These are phyloP conservation scores for Myxozyma nipponensis DNA, from an alignment of 805 yeast genomes.

Conservation along the genomic window DNA sequence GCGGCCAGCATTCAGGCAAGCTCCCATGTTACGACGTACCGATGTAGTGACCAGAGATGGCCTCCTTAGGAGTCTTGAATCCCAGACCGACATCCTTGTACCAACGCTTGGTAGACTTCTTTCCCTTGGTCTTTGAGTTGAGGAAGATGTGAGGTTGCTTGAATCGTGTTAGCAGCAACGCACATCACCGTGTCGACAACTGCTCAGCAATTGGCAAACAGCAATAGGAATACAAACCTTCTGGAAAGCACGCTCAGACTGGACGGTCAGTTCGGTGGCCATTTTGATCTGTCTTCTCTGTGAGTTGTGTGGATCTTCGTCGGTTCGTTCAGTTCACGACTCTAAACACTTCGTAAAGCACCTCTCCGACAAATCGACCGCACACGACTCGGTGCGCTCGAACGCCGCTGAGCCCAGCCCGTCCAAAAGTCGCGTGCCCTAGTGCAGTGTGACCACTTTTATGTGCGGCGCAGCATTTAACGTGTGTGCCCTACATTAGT, in stretches of 20 bases:
- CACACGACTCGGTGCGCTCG: too few species aligned
- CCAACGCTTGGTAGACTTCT: constrained; percentile 99
- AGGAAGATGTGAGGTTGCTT: constrained; percentile 99
- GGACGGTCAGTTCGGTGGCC: constrained; percentile 99
- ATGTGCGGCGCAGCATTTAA: background rate
- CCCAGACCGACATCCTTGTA: constrained; percentile 99
- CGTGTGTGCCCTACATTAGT: too few species aligned
- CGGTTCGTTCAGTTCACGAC: too few species aligned
- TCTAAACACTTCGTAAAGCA: too few species aligned
- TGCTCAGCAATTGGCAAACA: background rate
- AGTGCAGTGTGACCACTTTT: background rate
- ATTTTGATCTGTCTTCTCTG: constrained; percentile 45
- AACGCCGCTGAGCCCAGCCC: background rate
- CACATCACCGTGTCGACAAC: background rate
- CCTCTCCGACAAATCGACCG: too few species aligned
- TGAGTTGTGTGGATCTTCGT: too few species aligned
- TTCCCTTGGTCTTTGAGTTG: constrained; percentile 99
- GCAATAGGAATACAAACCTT: constrained; percentile 63
- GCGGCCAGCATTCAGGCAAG: background rate
- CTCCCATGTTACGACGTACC: constrained; percentile 43
- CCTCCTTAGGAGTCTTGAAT: constrained; percentile 99
- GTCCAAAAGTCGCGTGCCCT: background rate
- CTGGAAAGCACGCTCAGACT: constrained; percentile 99
- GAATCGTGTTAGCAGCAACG: constrained; percentile 14
- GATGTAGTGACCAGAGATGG: constrained; percentile 97